Evolutionary conservation across 805 yeast species (phyloP).

Genomic region (Cyberlindnera sargentensis): DNA sequence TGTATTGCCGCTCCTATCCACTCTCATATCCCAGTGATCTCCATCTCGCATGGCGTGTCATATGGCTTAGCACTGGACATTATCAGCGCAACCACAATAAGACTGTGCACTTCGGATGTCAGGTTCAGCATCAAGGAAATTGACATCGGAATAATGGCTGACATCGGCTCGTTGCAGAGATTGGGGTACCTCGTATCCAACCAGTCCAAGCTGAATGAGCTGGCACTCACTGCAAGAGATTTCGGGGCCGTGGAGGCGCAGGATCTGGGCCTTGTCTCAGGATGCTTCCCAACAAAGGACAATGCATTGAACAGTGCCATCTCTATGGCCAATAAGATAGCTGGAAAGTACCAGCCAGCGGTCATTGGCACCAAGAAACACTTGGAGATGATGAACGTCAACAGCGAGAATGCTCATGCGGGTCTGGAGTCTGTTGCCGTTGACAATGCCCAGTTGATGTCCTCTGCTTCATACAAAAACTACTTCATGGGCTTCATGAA

Average conservation of each 20-base stretch:
- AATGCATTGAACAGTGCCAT: conserved; percentile 44
- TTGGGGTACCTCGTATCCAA: conserved; percentile 48
- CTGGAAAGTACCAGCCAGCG: conserved; percentile 47
- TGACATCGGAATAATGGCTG: conserved; percentile 69
- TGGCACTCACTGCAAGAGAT: conserved; percentile 53
- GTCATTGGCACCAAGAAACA: conserved; percentile 55
- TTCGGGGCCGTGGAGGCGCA: conserved; percentile 51
- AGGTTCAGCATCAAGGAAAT: conserved; percentile 60
- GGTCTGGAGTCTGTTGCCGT: conserved; percentile 49
- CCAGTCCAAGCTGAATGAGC: conserved; percentile 49
- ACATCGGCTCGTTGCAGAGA: conserved; percentile 71
- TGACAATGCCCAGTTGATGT: conserved; percentile 36
- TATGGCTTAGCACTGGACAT: conserved; percentile 69
- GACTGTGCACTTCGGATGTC: conserved; percentile 48
- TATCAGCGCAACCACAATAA: conserved; percentile 48
- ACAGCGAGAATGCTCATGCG: conserved; percentile 29
- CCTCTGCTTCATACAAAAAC: conserved; percentile 4
- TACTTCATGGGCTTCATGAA: conserved; percentile 5
- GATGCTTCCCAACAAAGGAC: conserved; percentile 38
- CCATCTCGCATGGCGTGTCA: conserved; percentile 55
- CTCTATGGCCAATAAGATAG: conserved; percentile 39
- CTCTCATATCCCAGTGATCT: conserved; percentile 55
- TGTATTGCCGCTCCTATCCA: conserved; percentile 40
- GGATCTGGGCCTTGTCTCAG: conserved; percentile 46
- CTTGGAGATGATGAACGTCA: conserved; percentile 36